Conservation (phyloP, 2,329 filamentous ascomycete genomes). For the Colletotrichum sp. region DNA sequence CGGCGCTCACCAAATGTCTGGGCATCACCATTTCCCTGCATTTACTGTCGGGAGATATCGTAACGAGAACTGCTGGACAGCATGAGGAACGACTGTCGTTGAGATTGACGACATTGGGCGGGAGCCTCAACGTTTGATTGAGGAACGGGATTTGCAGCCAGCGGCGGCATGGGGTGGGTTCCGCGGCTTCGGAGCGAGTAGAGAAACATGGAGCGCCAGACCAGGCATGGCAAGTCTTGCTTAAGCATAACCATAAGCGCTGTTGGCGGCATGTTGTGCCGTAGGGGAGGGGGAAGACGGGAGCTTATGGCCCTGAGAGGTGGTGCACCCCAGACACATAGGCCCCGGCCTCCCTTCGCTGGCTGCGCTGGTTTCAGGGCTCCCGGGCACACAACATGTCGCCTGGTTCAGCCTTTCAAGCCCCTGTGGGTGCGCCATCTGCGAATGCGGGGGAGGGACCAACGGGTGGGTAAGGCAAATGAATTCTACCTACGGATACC, state of each 20-base stretch:
- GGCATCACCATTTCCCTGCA: background rate
- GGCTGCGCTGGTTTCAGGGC: background rate
- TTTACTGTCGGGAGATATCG: background rate
- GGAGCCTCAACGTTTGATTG: constrained; percentile 15
- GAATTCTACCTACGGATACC: background rate
- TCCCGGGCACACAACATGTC: background rate
- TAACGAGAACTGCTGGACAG: background rate
- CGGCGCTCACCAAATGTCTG: constrained; percentile 9
- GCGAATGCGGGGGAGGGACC: background rate
- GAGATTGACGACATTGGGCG: constrained; percentile 4
- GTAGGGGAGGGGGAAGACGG: background rate
- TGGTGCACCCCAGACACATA: background rate
- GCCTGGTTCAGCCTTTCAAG: background rate
- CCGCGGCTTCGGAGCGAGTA: background rate
- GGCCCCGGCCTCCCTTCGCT: background rate
- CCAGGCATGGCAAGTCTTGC: background rate
- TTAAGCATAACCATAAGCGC: background rate
- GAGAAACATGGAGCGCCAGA: background rate
- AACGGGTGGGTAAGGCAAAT: background rate
- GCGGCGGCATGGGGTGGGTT: background rate
- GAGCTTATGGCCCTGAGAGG: background rate
- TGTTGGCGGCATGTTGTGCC: background rate
- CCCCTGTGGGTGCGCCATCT: background rate
- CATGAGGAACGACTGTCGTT: constrained; percentile 3
- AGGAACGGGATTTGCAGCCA: background rate